phyloP scores from a whole-genome alignment of 441 rosid genomes.

The Hypseocharis bilobata region DNA sequence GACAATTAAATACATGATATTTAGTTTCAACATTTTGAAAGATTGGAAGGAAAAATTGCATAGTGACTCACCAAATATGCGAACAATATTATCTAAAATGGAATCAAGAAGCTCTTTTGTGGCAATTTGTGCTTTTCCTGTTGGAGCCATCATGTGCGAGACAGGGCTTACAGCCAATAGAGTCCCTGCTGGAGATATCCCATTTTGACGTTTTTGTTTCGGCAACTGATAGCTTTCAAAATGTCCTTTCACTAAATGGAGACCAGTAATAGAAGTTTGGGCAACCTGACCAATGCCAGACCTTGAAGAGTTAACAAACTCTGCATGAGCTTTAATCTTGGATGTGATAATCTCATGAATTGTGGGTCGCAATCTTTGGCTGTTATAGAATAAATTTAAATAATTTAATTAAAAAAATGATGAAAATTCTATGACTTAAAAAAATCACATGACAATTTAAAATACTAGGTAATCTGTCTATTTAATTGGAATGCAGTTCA shows the following conservation, averaged over 20 bases:
- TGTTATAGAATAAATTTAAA: constrained; percentile 33
- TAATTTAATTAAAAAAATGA: too few relatives aligned
- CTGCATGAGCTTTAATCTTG: constrained; percentile 71
- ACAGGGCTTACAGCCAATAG: constrained; percentile 91
- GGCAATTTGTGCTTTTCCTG: constrained; percentile 85
- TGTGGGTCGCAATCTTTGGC: constrained; percentile 90
- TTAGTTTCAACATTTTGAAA: constrained; percentile 23
- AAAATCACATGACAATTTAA: constrained; percentile 1
- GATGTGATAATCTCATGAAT: constrained; percentile 84
- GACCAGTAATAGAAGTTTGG: constrained; percentile 37
- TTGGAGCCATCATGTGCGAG: constrained; percentile 89
- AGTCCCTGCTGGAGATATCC: constrained; percentile 51
- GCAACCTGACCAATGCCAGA: constrained; percentile 44
- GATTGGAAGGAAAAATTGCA: constrained; percentile 13
- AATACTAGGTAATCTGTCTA: constrained; percentile 1
- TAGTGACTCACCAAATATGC: constrained; percentile 67
- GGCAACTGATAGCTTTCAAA: constrained; percentile 55
- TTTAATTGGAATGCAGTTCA: constrained; percentile 12
- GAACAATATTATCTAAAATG: constrained; percentile 66
- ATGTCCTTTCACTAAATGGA: constrained; percentile 53
- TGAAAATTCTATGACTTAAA: constrained; percentile 5
- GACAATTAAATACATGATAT: constrained; percentile 21
- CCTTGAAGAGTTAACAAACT: constrained; percentile 54
- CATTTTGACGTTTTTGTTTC: constrained; percentile 77
- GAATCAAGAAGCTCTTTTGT: constrained; percentile 90